Percentiles rank a stretch among this genome's conserved stretches.
phyloP scores from a whole-genome alignment of 176 grass and related monocot genomes.

The Areca catechu region DNA sequence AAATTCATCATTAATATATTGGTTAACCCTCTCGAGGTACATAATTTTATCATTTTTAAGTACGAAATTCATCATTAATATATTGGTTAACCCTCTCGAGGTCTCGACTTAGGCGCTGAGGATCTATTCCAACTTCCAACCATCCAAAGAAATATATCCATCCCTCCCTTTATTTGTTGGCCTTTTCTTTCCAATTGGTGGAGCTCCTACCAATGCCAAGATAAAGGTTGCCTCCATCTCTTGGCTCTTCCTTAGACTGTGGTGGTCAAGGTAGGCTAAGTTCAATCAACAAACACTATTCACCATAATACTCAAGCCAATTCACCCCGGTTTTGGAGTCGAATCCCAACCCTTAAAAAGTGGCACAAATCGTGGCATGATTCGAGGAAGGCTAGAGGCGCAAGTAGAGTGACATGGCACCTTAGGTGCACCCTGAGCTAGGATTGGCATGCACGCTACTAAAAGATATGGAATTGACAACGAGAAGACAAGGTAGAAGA shows the following conservation, averaged over 20 bases:
- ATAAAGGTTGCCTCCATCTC: too few relatives aligned
- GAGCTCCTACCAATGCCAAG: neutral
- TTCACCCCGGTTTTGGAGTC: neutral
- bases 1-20: neutral
- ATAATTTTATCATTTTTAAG: neutral
- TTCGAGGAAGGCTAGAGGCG: neutral
- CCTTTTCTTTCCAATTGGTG: neutral
- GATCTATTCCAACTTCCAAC: neutral
- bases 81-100: neutral
- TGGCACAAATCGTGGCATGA: conserved; percentile 13
- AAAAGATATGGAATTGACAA: too few relatives aligned
- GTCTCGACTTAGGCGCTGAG: neutral
- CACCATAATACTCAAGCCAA: neutral
- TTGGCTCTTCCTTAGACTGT: neutral
- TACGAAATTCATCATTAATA: neutral
- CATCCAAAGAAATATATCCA: neutral
- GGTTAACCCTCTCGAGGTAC: neutral
- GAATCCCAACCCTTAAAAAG: conserved; percentile 1
- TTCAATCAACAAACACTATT: neutral
- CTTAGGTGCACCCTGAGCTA: too few relatives aligned
- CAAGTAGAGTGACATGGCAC: neutral
- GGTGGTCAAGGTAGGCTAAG: neutral
- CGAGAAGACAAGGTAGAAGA: too few relatives aligned
- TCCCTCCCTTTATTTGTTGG: neutral
- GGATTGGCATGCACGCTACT: too few relatives aligned